Evolutionary conservation across 1,284 basidiomycete genomes (phyloP), one percentile per base, ranked within the genome.

Genomic region (Amylostereum areolatum): DNA sequence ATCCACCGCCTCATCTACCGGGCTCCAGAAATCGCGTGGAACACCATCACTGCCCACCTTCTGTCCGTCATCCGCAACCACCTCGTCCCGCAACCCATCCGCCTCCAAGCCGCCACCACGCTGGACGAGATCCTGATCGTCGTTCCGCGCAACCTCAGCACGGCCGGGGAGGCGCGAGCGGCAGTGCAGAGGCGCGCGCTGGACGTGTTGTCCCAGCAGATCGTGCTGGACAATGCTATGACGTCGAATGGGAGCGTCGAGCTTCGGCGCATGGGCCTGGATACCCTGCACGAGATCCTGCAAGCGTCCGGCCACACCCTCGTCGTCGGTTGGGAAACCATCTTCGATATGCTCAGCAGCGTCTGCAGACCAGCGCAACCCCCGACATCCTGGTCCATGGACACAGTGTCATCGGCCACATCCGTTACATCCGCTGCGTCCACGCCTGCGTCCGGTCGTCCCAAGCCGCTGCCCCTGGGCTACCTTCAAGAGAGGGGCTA

Each of bases 251-350:
- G 81, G 0, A 78, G 70, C 30, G 74, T 85, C 7, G 95, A 97
- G 58, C 74, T 99, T 40, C 80, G 94, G 10, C 77, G 85, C 29
- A 86, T 92, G 73, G 93, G 92, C 0, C 73, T 96, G 47, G 91
- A 96, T 58, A 92, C 90, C 0, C 68, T 99, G 18, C 90, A 94
- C 58, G 83, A 89, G 57, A 90, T 97, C 47, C 71, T 99, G 12
- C 92, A 98, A 65, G 82, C 85, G 0, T 91, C 91, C 0, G 95
- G 92, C 0, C 94, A 98, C 66, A 91, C 89, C 0, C 75, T 99
- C 2, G 77, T 92, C 5, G 80, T 88, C 8, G 95, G 95, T 0
- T 99, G 96, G 96, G 85, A 91, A 52, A 86, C 77, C 0, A 92
- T 98, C 57, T 97, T 98, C 63, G 81, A 85, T 53, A 92, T 97